Evolutionary conservation across 129 eudicot species (phyloP).

Genomic region (Flaveria trinervia): DNA sequence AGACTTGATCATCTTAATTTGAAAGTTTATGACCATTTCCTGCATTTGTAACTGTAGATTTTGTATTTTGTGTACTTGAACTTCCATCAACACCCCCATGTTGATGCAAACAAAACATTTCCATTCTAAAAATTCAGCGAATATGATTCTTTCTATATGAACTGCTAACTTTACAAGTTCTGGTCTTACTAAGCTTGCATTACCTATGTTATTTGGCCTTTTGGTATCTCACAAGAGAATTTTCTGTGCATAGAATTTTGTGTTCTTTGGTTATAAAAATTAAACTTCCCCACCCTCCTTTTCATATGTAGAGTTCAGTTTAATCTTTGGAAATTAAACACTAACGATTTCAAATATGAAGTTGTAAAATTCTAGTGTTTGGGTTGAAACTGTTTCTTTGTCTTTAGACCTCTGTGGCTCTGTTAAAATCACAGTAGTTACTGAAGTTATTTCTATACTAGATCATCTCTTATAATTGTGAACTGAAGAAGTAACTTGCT

Average conservation of each 20-base stretch:
- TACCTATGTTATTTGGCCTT: background rate
- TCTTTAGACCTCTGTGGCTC: background rate
- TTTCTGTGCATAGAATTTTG: background rate
- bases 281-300: background rate
- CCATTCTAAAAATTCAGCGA: background rate
- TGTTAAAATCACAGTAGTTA: background rate
- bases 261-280: background rate
- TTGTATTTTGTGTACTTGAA: slow-evolving; percentile 11
- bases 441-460: background rate
- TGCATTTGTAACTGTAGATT: background rate
- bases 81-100: background rate
- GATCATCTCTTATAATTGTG: background rate
- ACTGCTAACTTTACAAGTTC: background rate
- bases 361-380: background rate
- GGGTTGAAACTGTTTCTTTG: background rate
- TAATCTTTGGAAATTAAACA: background rate
- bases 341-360: background rate
- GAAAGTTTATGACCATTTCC: background rate
- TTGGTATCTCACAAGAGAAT: background rate
- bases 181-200: background rate
- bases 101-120: background rate
- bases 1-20: slow-evolving; percentile 1
- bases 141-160: background rate
- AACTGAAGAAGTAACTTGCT: background rate
- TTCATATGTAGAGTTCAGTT: background rate